phyloP scores from a whole-genome alignment of 257 asterid genomes.

The Leptodermis oblonga region DNA sequence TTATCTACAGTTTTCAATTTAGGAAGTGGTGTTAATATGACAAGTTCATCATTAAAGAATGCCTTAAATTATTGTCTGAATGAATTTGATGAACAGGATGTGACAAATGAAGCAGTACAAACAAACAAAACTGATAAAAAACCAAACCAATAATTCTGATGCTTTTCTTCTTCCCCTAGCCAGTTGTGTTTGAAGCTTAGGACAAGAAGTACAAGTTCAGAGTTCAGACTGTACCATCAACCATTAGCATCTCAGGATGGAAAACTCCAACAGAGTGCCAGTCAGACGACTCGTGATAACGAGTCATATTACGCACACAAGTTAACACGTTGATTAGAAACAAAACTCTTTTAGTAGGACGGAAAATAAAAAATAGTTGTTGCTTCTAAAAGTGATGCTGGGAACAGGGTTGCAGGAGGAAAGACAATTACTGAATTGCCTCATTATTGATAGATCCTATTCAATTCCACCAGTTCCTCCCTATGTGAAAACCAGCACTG shows the following conservation, averaged over 20 bases:
- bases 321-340: too few species aligned
- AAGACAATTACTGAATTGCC: conserved; percentile 7
- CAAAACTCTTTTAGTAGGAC: too few species aligned
- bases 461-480: conserved; percentile 8
- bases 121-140: background rate
- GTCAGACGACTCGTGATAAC: background rate
- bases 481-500: conserved; percentile 9
- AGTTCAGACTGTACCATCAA: background rate
- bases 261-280: background rate
- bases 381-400: conserved; percentile 6
- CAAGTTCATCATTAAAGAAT: background rate
- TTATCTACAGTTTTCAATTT: background rate
- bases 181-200: conserved; percentile 4
- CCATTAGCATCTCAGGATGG: background rate
- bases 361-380: background rate
- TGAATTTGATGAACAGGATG: conserved; percentile 5
- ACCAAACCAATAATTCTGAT: conserved; percentile 5
- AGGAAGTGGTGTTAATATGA: too few species aligned
- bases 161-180: conserved; percentile 10
- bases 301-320: too few species aligned
- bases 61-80: background rate
- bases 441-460: background rate
- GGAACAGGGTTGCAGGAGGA: background rate
- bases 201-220: background rate
- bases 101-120: conserved; percentile 4